phyloP scores from a whole-genome alignment of 768 basidiomycete species.

The Suillus clintonianus region DNA sequence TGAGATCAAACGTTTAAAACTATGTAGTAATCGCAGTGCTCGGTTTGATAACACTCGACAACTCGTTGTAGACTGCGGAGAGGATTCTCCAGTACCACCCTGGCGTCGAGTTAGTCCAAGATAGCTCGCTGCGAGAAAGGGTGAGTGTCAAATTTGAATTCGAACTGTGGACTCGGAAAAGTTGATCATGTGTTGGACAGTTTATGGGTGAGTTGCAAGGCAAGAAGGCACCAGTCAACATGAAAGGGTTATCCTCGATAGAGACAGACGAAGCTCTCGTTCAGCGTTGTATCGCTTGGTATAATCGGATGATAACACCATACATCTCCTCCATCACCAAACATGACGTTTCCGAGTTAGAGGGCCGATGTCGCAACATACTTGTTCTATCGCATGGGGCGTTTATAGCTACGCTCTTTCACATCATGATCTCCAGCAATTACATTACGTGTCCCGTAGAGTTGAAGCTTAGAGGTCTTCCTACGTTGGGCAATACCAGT shows the following conservation, averaged over 20 bases:
- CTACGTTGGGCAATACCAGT: slow-evolving; percentile 23
- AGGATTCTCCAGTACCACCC: slow-evolving; percentile 59
- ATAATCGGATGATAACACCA: slow-evolving; percentile 48
- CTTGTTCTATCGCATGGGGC: slow-evolving; percentile 72
- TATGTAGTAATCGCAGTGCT: neutral
- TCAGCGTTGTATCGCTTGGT: slow-evolving; percentile 62
- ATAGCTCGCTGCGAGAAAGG: slow-evolving; percentile 61
- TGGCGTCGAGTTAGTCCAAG: slow-evolving; percentile 41
- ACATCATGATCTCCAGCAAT: slow-evolving; percentile 44
- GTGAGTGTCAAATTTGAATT: slow-evolving; percentile 39
- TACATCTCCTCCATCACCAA: slow-evolving; percentile 21
- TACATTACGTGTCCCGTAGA: slow-evolving; percentile 37
- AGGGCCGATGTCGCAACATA: slow-evolving; percentile 36
- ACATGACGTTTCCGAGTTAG: slow-evolving; percentile 28
- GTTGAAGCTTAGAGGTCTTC: slow-evolving; percentile 13
- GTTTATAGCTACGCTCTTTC: slow-evolving; percentile 56
- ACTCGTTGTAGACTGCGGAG: slow-evolving; percentile 58
- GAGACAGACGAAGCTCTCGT: slow-evolving; percentile 39
- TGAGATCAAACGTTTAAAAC: slow-evolving; percentile 30
- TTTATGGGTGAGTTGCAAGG: slow-evolving; percentile 67
- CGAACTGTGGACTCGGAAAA: neutral
- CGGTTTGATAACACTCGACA: neutral
- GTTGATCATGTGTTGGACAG: slow-evolving; percentile 33
- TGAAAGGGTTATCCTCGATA: slow-evolving; percentile 21
- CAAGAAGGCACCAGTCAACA: slow-evolving; percentile 16